A percentile compares a stretch with the other conserved stretches of the same genome.
These are phyloP conservation scores for Garcia nutans DNA, from an alignment of 345 rosid genomes.

Conservation along the genomic window DNA sequence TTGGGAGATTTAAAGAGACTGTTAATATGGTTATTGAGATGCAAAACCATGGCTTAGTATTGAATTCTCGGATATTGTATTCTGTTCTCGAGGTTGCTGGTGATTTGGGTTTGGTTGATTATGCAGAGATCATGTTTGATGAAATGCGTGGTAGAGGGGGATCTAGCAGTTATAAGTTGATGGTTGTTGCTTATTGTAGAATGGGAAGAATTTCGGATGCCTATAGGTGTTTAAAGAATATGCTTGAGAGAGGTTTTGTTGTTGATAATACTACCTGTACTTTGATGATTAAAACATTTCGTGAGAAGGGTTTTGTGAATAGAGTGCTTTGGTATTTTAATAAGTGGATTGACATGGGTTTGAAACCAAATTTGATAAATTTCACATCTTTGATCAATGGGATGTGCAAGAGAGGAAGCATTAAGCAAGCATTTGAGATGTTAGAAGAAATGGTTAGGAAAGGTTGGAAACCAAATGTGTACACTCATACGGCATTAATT, in stretches of 20 bases:
- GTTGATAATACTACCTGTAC: slow-evolving; percentile 76
- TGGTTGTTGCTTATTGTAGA: slow-evolving; percentile 62
- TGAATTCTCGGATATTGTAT: slow-evolving; percentile 43
- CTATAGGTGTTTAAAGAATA: slow-evolving; percentile 64
- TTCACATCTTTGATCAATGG: slow-evolving; percentile 74
- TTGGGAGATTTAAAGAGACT: slow-evolving; percentile 70
- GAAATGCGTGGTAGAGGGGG: slow-evolving; percentile 76
- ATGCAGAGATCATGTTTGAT: slow-evolving; percentile 65
- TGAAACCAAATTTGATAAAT: slow-evolving; percentile 75
- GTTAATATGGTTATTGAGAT: slow-evolving; percentile 71
- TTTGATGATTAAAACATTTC: slow-evolving; percentile 50
- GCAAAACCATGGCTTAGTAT: slow-evolving; percentile 63
- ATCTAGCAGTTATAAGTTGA: slow-evolving; percentile 55
- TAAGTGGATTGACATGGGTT: slow-evolving; percentile 57
- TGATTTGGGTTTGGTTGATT: slow-evolving; percentile 52
- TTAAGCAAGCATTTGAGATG: slow-evolving; percentile 83
- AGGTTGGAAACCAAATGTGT: slow-evolving; percentile 84
- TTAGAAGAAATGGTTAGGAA: slow-evolving; percentile 79
- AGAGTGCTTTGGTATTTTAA: slow-evolving; percentile 68
- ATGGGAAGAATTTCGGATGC: slow-evolving; percentile 56
- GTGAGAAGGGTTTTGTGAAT: slow-evolving; percentile 55
- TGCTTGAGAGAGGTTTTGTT: slow-evolving; percentile 60
- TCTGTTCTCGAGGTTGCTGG: slow-evolving; percentile 42
- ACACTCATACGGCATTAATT: slow-evolving; percentile 72
- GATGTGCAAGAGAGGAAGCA: slow-evolving; percentile 74